Base-by-base conservation (phyloP, 2,329 filamentous ascomycete genomes). In the Raffaelea ambrosiae region DNA sequence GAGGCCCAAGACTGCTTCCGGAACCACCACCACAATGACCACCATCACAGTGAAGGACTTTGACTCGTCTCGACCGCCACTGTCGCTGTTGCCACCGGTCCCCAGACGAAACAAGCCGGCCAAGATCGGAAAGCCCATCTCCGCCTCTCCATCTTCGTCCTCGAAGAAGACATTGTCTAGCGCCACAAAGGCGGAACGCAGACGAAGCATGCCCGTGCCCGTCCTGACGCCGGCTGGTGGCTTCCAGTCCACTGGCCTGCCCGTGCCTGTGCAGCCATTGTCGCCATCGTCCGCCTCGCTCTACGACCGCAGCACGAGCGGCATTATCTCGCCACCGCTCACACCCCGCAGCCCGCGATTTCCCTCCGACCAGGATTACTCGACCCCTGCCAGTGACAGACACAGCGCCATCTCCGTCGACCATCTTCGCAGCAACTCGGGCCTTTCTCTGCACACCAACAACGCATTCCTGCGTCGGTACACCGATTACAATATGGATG, bases 351-450 rank as follows among this genome's bases (percentile, higher is more conserved):
- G 46, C 13, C 22, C 41, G 9, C 33, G 38, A 23, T 33, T 31
- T 1, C n/a, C 26, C 18, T 47, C 44, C 14, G 44, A 43, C 10
- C 42, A n/a, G 3, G 22, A n/a, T 2, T 35, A 44, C 22, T 14
- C 35, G 16, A 38, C 5, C 7, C 16, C 35, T 5, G 40, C 9
- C n/a, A 26, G 16, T 5, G 11, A 21, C 18, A 10, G 19, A 14
- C 35, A 22, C 26, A 9, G 36, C 16, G n/a, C 44, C 19, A 44
- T 52, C 18, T 48, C 51, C 11, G 38, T 53, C 48, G 49, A 48
- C 55, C 58, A 9, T 36, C 58, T 73, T 36, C 65, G 69, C 44
- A 72, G 69, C 55, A 71, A 71, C 47, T 73, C 71, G 3, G 70
- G 70, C 3, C 56, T 73, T n/a, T 62, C 66, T 4, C 55, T 70